Percentiles rank a stretch among this genome's conserved stretches.
These are phyloP conservation scores for Agroathelia rolfsii DNA, from an alignment of 1,284 basidiomycete species.

Conservation along the genomic window DNA sequence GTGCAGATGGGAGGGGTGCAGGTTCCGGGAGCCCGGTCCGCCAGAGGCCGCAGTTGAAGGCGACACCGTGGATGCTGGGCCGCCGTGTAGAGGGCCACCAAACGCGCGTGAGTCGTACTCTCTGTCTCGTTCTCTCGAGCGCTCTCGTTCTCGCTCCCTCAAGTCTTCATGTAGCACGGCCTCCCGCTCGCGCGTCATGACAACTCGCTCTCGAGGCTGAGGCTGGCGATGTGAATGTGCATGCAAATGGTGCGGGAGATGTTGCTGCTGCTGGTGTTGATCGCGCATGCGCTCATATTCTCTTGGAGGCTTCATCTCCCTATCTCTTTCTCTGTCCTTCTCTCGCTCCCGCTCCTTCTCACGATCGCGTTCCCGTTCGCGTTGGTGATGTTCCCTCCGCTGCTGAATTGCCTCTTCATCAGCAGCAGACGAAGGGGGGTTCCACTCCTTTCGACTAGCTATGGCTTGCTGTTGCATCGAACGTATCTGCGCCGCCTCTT, in stretches of 20 bases:
- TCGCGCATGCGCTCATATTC: conserved; percentile 10
- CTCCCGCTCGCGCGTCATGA: conserved; percentile 4
- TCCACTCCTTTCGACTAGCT: conserved; percentile 19
- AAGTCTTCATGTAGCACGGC: not conserved
- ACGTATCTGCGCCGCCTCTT: conserved; percentile 11
- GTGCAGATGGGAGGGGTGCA: conserved; percentile 2
- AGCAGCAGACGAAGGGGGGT: too few species aligned
- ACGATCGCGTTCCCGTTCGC: conserved; percentile 11
- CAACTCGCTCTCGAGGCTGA: too few species aligned
- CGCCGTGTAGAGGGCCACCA: conserved; percentile 5
- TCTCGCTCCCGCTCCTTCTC: conserved; percentile 13
- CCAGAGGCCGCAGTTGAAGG: too few species aligned
- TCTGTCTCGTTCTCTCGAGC: too few species aligned
- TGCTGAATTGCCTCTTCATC: conserved; percentile 16
- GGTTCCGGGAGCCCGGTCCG: too few species aligned
- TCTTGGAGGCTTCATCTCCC: conserved; percentile 11
- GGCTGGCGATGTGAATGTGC: too few species aligned
- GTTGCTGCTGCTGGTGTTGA: too few species aligned
- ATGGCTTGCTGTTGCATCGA: conserved; percentile 13
- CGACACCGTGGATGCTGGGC: too few species aligned
- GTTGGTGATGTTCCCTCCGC: conserved; percentile 4
- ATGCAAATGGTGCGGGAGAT: too few species aligned
- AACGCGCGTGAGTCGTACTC: too few species aligned
- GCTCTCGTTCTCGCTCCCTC: conserved; percentile 3
- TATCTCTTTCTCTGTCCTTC: conserved; percentile 17